phyloP scores from a whole-genome alignment of 305 asterid genomes.

The Fraxinus greggii region DNA sequence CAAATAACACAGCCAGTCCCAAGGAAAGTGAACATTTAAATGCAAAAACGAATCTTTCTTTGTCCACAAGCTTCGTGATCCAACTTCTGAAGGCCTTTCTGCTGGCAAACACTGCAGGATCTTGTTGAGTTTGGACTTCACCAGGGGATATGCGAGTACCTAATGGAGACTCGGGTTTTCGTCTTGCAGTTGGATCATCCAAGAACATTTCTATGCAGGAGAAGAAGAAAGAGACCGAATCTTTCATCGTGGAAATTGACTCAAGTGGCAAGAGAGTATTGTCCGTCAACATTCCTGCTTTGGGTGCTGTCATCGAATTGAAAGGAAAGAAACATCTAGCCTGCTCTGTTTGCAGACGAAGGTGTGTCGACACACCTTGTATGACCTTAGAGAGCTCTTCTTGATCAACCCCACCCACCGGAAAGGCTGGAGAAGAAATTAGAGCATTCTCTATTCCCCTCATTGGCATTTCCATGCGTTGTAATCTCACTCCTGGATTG shows the following conservation, averaged over 20 bases:
- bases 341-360: slow-evolving; percentile 42
- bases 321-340: slow-evolving; percentile 30
- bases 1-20: slow-evolving; percentile 59
- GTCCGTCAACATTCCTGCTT: slow-evolving; percentile 20
- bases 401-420: slow-evolving; percentile 28
- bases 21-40: slow-evolving; percentile 60
- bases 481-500: slow-evolving; percentile 37
- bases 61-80: slow-evolving; percentile 21
- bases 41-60: slow-evolving; percentile 46
- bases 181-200: slow-evolving; percentile 14
- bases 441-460: slow-evolving; percentile 67
- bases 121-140: slow-evolving; percentile 2
- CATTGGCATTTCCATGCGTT: slow-evolving; percentile 50
- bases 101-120: slow-evolving; percentile 8
- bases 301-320: slow-evolving; percentile 33
- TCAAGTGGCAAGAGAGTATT: slow-evolving; percentile 28
- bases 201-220: slow-evolving; percentile 50
- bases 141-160: not conserved
- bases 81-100: slow-evolving; percentile 17
- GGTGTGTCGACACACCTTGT: slow-evolving; percentile 26
- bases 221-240: slow-evolving; percentile 48
- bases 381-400: slow-evolving; percentile 36
- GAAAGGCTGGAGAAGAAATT: slow-evolving; percentile 30
- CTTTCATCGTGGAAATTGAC: slow-evolving; percentile 20
- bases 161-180: not conserved